phyloP scores from a whole-genome alignment of 441 rosid genomes.

The Aleurites moluccanus region DNA sequence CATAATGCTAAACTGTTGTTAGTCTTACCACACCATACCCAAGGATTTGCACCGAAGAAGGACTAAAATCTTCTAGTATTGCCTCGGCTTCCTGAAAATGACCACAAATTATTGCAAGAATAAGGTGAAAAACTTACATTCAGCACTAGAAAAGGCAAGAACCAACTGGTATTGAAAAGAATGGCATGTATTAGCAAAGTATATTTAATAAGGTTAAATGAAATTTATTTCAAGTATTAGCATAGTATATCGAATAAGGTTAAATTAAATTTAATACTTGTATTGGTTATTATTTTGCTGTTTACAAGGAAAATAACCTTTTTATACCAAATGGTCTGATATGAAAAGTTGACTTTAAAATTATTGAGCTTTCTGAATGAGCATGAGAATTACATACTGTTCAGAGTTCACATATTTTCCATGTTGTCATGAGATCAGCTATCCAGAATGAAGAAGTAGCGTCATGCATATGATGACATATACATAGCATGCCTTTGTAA shows the following conservation, averaged over 20 bases:
- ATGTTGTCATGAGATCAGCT: not conserved
- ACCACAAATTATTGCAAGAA: slow-evolving; percentile 25
- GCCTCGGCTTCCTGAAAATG: slow-evolving; percentile 89
- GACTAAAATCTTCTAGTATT: slow-evolving; percentile 75
- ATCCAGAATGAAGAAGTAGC: not conserved
- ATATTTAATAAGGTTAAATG: not conserved
- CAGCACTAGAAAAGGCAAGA: not conserved
- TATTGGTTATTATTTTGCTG: not conserved
- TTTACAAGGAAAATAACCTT: not conserved
- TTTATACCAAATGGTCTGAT: not conserved
- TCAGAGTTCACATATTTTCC: not conserved
- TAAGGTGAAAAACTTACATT: slow-evolving; percentile 6
- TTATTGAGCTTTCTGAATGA: slow-evolving; percentile 11
- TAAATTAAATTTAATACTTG: not conserved
- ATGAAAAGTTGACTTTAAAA: not conserved
- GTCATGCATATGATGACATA: not conserved
- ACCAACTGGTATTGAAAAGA: not conserved
- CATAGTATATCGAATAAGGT: not conserved
- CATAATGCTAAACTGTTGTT: not conserved
- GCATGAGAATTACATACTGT: not conserved
- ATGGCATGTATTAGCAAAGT: not conserved
- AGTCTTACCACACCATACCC: slow-evolving; percentile 81
- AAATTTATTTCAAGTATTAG: not conserved
- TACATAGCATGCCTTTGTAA: not conserved
- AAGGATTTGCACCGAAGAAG: slow-evolving; percentile 74